Conservation (phyloP, 106 monocot genomes). For the Dioscorea dumetorum region DNA sequence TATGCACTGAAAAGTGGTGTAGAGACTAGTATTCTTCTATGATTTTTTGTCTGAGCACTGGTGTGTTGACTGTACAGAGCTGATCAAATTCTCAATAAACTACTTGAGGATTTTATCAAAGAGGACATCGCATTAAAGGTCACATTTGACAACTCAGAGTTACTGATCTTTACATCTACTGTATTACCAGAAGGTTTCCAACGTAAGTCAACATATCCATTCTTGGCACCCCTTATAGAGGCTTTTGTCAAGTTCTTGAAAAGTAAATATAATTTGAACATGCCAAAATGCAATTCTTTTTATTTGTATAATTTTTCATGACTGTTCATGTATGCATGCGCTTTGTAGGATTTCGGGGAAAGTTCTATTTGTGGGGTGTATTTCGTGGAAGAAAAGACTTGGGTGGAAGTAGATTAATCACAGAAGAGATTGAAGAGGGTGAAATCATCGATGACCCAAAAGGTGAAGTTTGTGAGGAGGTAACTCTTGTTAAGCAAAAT, state of each 20-base stretch:
- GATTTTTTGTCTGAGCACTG: too few relatives aligned
- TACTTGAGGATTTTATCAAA: constrained; percentile 32
- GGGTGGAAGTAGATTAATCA: too few relatives aligned
- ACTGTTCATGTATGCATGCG: background rate
- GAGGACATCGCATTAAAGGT: constrained; percentile 32
- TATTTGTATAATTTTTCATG: too few relatives aligned
- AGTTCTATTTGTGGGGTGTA: constrained; percentile 9
- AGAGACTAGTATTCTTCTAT: too few relatives aligned
- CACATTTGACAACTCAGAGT: constrained; percentile 32
- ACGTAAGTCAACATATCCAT: constrained; percentile 23
- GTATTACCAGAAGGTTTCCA: constrained; percentile 30
- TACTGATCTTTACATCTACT: constrained; percentile 44
- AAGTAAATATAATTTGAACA: too few relatives aligned
- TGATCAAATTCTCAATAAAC: constrained; percentile 14
- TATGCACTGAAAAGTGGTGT: too few relatives aligned
- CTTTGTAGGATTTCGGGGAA: constrained; percentile 6
- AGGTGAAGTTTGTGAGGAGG: background rate
- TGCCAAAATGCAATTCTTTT: too few relatives aligned
- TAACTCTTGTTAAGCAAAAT: background rate
- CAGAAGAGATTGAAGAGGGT: background rate
- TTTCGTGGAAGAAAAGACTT: constrained; percentile 4
- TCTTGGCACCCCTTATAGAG: too few relatives aligned
- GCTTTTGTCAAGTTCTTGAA: too few relatives aligned
- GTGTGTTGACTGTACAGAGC: constrained; percentile 11
- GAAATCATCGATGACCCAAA: too few relatives aligned